Percentiles rank a stretch among this genome's conserved stretches.
These are phyloP conservation scores for Calonectria hawksworthii DNA, from an alignment of 2,329 filamentous ascomycete species.

Conservation along the genomic window DNA sequence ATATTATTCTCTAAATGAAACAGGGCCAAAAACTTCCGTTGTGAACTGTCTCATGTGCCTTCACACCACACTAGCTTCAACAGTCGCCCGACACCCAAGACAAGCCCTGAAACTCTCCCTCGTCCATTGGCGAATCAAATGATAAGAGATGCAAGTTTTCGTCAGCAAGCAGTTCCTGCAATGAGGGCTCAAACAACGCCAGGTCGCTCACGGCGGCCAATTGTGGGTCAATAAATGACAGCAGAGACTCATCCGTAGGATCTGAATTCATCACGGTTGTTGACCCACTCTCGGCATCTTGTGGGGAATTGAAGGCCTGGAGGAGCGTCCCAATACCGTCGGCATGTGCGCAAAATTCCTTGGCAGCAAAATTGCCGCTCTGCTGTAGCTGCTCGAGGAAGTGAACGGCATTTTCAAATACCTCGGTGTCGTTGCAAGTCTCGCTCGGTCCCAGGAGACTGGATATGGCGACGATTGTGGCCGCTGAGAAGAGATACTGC, in stretches of 20 bases:
- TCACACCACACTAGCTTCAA: not conserved
- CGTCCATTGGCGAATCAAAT: not conserved
- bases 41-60: not conserved
- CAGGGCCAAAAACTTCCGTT: not conserved
- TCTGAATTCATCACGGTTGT: not conserved
- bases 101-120: not conserved
- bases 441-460: not conserved
- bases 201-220: not conserved
- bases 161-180: not conserved
- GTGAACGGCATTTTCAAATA: slow-evolving; percentile 13
- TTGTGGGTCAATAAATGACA: not conserved
- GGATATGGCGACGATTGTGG: slow-evolving; percentile 28
- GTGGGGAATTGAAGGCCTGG: not conserved
- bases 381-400: slow-evolving; percentile 22
- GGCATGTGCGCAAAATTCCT: slow-evolving; percentile 3
- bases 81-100: not conserved
- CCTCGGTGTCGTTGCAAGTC: not conserved
- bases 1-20: not conserved
- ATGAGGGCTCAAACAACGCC: not conserved
- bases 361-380: slow-evolving; percentile 20
- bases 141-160: not conserved
- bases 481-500: slow-evolving; percentile 33
- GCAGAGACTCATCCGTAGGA: not conserved
- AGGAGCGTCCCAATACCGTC: not conserved
- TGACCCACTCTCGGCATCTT: not conserved